These are phyloP conservation scores for Alternaria infectoria DNA, from an alignment of 2,329 filamentous ascomycete species.

Conservation along the genomic window DNA sequence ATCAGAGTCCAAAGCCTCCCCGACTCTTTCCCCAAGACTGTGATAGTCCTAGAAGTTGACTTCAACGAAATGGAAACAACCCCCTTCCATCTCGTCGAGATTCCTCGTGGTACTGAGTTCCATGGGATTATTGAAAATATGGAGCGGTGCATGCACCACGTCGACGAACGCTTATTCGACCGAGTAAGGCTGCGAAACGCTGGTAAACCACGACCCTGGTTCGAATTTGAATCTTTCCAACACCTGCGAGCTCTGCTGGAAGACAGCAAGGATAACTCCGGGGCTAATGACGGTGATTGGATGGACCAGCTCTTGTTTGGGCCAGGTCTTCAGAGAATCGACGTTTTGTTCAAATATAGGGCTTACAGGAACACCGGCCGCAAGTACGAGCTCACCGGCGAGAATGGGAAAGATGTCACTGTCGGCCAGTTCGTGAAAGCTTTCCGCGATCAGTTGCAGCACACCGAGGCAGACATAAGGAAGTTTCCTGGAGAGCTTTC, in stretches of 20 bases:
- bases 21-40: neutral
- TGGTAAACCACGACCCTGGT: neutral
- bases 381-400: too few relatives aligned
- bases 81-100: too few relatives aligned
- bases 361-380: neutral
- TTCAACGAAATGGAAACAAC: too few relatives aligned
- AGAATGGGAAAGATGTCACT: too few relatives aligned
- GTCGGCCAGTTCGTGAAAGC: neutral
- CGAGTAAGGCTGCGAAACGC: neutral
- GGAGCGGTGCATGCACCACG: neutral
- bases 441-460: neutral
- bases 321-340: neutral
- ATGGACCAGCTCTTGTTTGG: neutral
- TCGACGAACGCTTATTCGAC: neutral
- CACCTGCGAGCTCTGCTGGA: neutral
- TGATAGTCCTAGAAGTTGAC: neutral
- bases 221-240: neutral
- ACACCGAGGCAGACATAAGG: neutral
- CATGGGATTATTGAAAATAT: neutral
- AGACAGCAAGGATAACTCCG: neutral
- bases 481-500: neutral
- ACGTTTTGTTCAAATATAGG: neutral
- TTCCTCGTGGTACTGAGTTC: too few relatives aligned
- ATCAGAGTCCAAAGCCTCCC: neutral
- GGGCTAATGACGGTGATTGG: neutral